These are phyloP conservation scores for Murraya paniculata DNA, from an alignment of 345 rosid species.

Conservation along the genomic window DNA sequence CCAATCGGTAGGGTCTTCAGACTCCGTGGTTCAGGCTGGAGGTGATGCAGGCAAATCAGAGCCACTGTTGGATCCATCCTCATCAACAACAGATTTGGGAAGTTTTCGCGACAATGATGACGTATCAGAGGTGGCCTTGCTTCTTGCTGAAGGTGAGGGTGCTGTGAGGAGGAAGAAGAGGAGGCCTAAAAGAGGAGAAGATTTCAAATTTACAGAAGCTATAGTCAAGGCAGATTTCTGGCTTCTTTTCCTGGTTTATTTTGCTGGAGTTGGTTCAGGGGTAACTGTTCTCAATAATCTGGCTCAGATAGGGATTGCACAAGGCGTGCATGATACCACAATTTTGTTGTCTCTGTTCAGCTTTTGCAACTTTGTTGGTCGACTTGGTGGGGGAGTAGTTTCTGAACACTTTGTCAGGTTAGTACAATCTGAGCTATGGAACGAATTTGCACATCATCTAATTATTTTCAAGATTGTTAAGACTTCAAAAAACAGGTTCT, in stretches of 20 bases:
- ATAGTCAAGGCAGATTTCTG: constrained; percentile 75
- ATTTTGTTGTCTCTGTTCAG: constrained; percentile 60
- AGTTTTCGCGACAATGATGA: constrained; percentile 39
- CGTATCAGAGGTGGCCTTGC: constrained; percentile 51
- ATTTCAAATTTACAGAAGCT: constrained; percentile 59
- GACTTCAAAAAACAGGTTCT: background rate
- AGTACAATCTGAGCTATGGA: background rate
- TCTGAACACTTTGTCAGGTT: constrained; percentile 73
- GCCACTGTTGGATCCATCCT: constrained; percentile 43
- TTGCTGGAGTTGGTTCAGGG: constrained; percentile 67
- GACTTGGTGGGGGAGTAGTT: constrained; percentile 57
- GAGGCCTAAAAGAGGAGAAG: constrained; percentile 71
- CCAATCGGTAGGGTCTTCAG: constrained; percentile 21
- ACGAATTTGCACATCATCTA: background rate
- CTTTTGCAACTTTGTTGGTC: constrained; percentile 67
- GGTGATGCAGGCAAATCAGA: constrained; percentile 37
- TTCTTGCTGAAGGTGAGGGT: constrained; percentile 70
- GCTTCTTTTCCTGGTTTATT: constrained; percentile 67
- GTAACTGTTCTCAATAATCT: constrained; percentile 70
- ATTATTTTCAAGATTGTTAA: background rate
- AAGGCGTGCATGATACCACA: constrained; percentile 50
- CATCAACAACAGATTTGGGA: constrained; percentile 31
- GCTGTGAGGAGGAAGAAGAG: constrained; percentile 64
- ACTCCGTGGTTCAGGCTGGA: constrained; percentile 24
- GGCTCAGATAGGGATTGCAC: constrained; percentile 71